Evolutionary conservation across 768 basidiomycete genomes (phyloP).

Genomic region (Fibroporia radiculosa): DNA sequence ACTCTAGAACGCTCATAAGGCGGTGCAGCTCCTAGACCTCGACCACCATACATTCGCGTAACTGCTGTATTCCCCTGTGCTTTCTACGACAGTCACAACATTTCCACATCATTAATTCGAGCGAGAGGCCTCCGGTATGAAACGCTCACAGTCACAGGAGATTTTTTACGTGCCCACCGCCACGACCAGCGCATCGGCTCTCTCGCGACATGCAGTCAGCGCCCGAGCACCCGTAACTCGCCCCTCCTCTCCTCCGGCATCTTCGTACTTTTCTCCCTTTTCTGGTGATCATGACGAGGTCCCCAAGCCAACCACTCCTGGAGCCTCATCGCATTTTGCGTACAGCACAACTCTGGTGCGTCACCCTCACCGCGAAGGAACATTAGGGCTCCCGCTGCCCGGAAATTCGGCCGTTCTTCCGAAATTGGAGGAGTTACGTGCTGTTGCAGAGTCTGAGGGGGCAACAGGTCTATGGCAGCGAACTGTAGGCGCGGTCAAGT

Average conservation of each 20-base stretch:
- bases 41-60: no score
- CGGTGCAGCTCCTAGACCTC: no score
- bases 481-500: slow-evolving; percentile 18
- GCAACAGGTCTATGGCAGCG: slow-evolving; percentile 39
- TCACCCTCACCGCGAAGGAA: slow-evolving; percentile 49
- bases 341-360: slow-evolving; percentile 76
- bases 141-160: slow-evolving; percentile 7
- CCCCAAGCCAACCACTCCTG: slow-evolving; percentile 46
- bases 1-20: no score
- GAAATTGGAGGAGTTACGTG: slow-evolving; percentile 24
- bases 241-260: slow-evolving; percentile 65
- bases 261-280: slow-evolving; percentile 66
- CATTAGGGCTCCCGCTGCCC: slow-evolving; percentile 35
- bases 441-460: slow-evolving; percentile 21
- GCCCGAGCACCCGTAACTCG: slow-evolving; percentile 14
- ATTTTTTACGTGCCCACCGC: background rate
- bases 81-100: no score
- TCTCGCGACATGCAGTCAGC: slow-evolving; percentile 8
- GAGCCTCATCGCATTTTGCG: slow-evolving; percentile 68
- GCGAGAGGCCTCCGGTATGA: no score
- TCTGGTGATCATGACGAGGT: slow-evolving; percentile 40
- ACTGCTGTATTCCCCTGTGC: no score
- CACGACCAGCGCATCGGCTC: slow-evolving; percentile 12
- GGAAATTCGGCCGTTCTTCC: slow-evolving; percentile 26
- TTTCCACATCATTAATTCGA: no score